Conservation (phyloP, 2,329 filamentous ascomycete genomes). For the Diaporthe sp. region DNA sequence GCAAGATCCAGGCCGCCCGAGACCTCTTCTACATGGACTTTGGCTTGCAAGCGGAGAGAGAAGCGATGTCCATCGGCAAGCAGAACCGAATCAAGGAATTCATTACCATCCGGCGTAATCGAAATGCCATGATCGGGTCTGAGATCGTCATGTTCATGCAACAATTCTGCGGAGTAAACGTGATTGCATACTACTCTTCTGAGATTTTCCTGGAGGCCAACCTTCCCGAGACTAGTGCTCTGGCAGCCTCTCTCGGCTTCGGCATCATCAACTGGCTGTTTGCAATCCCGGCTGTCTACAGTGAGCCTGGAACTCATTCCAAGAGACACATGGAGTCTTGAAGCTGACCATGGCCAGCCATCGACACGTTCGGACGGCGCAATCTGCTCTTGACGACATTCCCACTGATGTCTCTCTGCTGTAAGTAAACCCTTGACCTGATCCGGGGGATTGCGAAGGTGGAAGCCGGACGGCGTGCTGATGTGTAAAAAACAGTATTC, state of each 20-base stretch:
- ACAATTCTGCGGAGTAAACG: constrained; percentile 55
- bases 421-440: background rate
- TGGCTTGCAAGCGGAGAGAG: constrained; percentile 66
- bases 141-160: constrained; percentile 76
- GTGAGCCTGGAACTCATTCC: constrained; percentile 6
- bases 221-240: constrained; percentile 60
- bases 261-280: constrained; percentile 73
- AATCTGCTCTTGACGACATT: constrained; percentile 73
- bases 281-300: constrained; percentile 71
- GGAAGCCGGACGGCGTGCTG: background rate
- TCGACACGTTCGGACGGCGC: constrained; percentile 75
- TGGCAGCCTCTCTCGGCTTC: constrained; percentile 71
- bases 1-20: constrained; percentile 64
- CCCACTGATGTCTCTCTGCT: constrained; percentile 68
- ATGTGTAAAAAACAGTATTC: constrained; percentile 42
- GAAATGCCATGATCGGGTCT: constrained; percentile 68
- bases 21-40: constrained; percentile 68
- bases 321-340: no score
- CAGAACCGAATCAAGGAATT: constrained; percentile 65
- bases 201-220: constrained; percentile 69
- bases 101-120: constrained; percentile 69
- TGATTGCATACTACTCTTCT: constrained; percentile 69
- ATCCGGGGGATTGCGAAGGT: background rate
- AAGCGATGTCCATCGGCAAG: constrained; percentile 57
- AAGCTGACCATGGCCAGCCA: constrained; percentile 47